Evolutionary conservation across 2,329 filamentous ascomycete species (phyloP), one percentile per base, ranked within the genome.

Genomic region (Colletotrichum filicis): DNA sequence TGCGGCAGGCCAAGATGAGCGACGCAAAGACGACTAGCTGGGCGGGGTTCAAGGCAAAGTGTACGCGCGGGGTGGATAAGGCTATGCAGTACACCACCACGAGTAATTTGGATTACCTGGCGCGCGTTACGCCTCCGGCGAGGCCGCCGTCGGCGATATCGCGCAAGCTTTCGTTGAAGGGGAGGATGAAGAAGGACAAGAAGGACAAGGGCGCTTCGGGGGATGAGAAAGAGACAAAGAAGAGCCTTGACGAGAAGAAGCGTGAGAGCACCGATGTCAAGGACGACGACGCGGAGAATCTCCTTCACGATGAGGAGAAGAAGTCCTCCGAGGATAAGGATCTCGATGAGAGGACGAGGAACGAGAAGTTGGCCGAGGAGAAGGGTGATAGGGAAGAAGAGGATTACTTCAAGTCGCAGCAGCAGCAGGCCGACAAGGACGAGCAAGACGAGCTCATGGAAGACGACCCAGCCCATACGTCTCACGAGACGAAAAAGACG

Each of bases 21-120:
- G 70, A 73, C 1, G 70, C 70, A 2, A 73, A 73, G 56, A 73
- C 70, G 22, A 73, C 70, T 19, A 73, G 70, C 22, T 73, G 70
- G 70, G 70, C 70, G 24, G 70, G 70, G 1, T 73, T 73, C 60
- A 69, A 70, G 46, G 70, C 70, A 2, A 73, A 73, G 60, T 73
- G 70, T 53, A 73, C 70, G 0, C 32, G 70, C 14, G 70, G 70
- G 0, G 70, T 73, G 6, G 70, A 73, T 6, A 73, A 70, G 56
- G 70, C 70, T 12, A 73, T 73, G 70, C 70, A 73, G 28, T 73
- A 73, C 28, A 73, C 70, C 4, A 73, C 70, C 12, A 73, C 70
- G 5, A 73, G 70, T 28, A 73, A 73, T 9, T 35, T 73, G 8
- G 70, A 73, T 22, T 73, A 70, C 19, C 66, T 73, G 9, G 66